These are phyloP conservation scores for Podospora anserina DNA, from an alignment of 495 filamentous ascomycete species.

Conservation along the genomic window DNA sequence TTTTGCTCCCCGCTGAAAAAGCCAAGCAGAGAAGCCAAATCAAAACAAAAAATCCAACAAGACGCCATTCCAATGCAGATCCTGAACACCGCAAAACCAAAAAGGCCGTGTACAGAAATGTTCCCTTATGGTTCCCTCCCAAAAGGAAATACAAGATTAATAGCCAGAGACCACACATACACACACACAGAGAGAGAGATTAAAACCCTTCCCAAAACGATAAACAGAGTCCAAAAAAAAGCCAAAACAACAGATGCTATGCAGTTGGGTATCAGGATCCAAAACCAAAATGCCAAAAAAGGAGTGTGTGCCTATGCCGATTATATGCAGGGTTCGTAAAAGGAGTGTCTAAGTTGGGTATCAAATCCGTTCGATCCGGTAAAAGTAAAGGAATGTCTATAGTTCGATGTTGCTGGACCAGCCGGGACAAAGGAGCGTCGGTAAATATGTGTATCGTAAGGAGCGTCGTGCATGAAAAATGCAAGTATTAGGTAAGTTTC, in stretches of 20 bases:
- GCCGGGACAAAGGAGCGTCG: conserved; percentile 18
- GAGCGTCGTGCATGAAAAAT: conserved; percentile 35
- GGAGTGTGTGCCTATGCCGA: conserved; percentile 38
- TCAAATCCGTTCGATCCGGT: conserved; percentile 22
- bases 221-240: conserved; percentile 26
- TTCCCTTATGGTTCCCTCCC: conserved; percentile 11
- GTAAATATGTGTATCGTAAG: conserved; percentile 30
- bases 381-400: conserved; percentile 45
- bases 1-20: background rate
- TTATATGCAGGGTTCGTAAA: conserved; percentile 25
- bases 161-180: too few species aligned
- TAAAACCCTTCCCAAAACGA: conserved; percentile 5
- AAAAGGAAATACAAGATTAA: background rate
- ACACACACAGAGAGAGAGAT: background rate
- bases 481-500: conserved; percentile 23
- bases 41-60: background rate
- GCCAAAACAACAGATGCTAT: conserved; percentile 50
- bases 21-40: background rate
- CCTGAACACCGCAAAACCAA: conserved; percentile 7
- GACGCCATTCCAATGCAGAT: conserved; percentile 25
- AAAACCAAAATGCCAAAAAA: conserved; percentile 27
- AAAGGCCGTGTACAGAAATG: background rate
- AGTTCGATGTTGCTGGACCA: conserved; percentile 35
- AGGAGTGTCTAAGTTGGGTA: conserved; percentile 39
- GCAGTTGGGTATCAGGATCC: conserved; percentile 48